A percentile compares a stretch with the other conserved stretches of the same genome.
phyloP scores from a whole-genome alignment of 2,329 filamentous ascomycete species.

The Claviceps pazoutovae region DNA sequence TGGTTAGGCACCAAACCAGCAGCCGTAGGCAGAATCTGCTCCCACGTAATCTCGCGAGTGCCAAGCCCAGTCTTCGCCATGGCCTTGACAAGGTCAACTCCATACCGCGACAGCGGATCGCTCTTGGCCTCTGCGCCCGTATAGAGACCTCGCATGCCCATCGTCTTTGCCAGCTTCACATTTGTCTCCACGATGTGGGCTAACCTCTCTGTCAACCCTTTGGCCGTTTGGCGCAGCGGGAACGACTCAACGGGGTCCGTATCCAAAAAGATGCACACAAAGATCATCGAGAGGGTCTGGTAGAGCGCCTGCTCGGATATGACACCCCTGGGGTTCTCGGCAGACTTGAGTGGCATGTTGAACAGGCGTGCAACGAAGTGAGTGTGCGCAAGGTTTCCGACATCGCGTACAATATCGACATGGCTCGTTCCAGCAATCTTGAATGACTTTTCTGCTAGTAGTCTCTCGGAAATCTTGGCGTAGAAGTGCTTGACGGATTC shows the following conservation, averaged over 20 bases:
- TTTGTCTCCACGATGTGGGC: constrained; percentile 48
- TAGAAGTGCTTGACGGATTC: constrained; percentile 54
- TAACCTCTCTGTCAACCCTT: constrained; percentile 43
- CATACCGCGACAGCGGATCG: constrained; percentile 47
- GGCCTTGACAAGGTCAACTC: constrained; percentile 49
- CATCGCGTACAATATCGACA: constrained; percentile 57
- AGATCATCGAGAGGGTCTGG: constrained; percentile 51
- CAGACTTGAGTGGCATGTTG: constrained; percentile 52
- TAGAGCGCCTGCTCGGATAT: constrained; percentile 43
- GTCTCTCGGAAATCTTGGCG: constrained; percentile 41
- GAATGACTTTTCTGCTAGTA: constrained; percentile 53
- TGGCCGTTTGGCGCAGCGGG: constrained; percentile 44
- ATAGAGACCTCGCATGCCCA: constrained; percentile 31
- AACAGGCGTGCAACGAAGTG: constrained; percentile 50
- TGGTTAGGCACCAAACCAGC: constrained; percentile 57
- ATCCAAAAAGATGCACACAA: constrained; percentile 51
- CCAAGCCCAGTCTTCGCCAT: constrained; percentile 50
- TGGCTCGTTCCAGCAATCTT: constrained; percentile 40
- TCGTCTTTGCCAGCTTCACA: constrained; percentile 41
- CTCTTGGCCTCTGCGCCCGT: constrained; percentile 33
- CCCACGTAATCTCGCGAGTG: constrained; percentile 54
- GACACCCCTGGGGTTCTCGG: constrained; percentile 43
- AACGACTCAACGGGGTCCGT: constrained; percentile 54
- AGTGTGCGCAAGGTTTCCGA: constrained; percentile 53
- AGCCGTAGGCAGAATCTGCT: constrained; percentile 54